Conservation (phyloP, 2,329 filamentous ascomycete species). For the Colletotrichum viniferum region DNA sequence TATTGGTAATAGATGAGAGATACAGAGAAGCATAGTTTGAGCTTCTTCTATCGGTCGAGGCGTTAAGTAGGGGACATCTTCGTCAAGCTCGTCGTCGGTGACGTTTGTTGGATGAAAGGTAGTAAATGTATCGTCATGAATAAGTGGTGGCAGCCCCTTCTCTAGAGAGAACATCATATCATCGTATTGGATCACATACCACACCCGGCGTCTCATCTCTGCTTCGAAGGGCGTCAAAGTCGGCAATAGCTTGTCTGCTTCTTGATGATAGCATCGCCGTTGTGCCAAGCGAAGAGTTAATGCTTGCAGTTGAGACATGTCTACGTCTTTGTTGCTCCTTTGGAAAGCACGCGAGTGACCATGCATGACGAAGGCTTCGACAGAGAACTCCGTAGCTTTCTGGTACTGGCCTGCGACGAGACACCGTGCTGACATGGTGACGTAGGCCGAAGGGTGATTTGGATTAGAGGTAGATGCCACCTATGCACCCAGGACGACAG, state of each 20-base stretch:
- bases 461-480: slow-evolving; percentile 24
- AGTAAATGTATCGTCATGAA: not conserved
- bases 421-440: slow-evolving; percentile 45
- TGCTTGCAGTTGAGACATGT: not conserved
- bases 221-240: not conserved
- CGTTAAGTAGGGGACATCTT: not conserved
- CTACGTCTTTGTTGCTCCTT: not conserved
- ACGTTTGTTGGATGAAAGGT: not conserved
- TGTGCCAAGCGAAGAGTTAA: not conserved
- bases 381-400: slow-evolving; percentile 44
- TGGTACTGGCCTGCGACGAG: slow-evolving; percentile 53
- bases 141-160: not conserved
- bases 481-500: slow-evolving; percentile 36
- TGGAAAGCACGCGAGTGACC: slow-evolving; percentile 39
- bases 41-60: not conserved
- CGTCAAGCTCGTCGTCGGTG: not conserved
- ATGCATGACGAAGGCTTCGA: slow-evolving; percentile 54
- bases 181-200: not conserved
- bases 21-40: not conserved
- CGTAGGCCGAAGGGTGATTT: slow-evolving; percentile 33
- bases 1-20: not conserved
- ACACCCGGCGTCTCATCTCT: not conserved
- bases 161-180: not conserved
- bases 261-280: not conserved
- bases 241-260: not conserved